Percentiles rank a stretch among this genome's conserved stretches.
Conservation (phyloP, 768 basidiomycete genomes). For the Russula sp. region DNA sequence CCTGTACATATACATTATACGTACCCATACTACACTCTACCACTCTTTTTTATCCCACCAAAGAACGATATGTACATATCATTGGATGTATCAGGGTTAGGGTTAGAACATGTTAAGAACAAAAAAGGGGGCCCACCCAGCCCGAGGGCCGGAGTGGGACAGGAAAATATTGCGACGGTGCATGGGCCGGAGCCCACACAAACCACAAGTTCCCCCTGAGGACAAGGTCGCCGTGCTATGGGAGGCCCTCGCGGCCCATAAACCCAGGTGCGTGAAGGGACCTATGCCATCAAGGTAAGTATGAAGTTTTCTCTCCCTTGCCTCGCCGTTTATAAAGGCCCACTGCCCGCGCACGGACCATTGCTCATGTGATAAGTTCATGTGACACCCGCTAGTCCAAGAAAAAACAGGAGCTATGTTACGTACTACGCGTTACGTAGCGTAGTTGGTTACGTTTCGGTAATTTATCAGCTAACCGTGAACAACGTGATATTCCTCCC, state of each 20-base stretch:
- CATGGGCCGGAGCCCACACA: slow-evolving; percentile 65
- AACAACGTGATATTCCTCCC: neutral
- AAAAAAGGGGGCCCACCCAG: slow-evolving; percentile 37
- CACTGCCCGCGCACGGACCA: slow-evolving; percentile 23
- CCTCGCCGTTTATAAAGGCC: neutral
- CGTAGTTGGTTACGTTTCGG: too few relatives aligned
- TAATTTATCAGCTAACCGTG: neutral
- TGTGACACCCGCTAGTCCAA: neutral
- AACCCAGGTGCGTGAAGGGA: slow-evolving; percentile 34
- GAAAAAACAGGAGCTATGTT: too few relatives aligned
- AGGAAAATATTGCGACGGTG: slow-evolving; percentile 80
- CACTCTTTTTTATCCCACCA: neutral
- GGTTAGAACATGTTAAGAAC: slow-evolving; percentile 16
- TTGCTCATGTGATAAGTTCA: neutral
- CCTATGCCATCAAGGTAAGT: slow-evolving; percentile 35
- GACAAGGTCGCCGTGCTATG: slow-evolving; percentile 36
- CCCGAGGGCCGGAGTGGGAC: slow-evolving; percentile 56
- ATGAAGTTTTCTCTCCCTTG: slow-evolving; percentile 15
- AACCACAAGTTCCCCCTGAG: slow-evolving; percentile 32
- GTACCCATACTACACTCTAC: neutral
- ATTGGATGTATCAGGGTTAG: slow-evolving; percentile 7
- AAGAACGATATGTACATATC: neutral
- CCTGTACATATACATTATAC: neutral
- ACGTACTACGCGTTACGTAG: too few relatives aligned
- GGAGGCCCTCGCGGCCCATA: slow-evolving; percentile 33